A percentile compares a stretch with the other conserved stretches of the same genome.
These are phyloP conservation scores for Harringtonia aguacate DNA, from an alignment of 2,329 filamentous ascomycete genomes.

Conservation along the genomic window DNA sequence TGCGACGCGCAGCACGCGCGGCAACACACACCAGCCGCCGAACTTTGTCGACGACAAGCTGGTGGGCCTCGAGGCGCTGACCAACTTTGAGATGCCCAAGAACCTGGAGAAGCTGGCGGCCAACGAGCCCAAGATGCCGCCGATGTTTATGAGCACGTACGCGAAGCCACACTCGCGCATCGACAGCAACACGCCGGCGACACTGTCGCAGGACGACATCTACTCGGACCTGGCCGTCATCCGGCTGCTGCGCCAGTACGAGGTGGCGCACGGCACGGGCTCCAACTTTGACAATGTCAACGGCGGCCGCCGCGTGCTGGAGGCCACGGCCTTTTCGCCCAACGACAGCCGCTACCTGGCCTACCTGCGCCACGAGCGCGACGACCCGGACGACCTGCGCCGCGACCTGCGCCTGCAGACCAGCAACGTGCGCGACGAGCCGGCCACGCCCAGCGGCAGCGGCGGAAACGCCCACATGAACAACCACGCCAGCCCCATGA, in stretches of 20 bases:
- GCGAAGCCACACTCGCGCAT: slow-evolving; percentile 45
- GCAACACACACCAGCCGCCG: slow-evolving; percentile 30
- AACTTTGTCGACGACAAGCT: slow-evolving; percentile 48
- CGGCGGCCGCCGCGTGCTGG: slow-evolving; percentile 44
- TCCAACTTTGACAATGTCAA: slow-evolving; percentile 44
- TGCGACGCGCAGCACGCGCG: slow-evolving; percentile 51
- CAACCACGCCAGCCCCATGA: slow-evolving; percentile 36
- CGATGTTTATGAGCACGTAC: slow-evolving; percentile 45
- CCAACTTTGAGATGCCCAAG: slow-evolving; percentile 46
- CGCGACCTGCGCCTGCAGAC: slow-evolving; percentile 38
- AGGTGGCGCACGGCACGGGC: slow-evolving; percentile 39
- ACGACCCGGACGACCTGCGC: slow-evolving; percentile 36
- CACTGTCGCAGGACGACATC: slow-evolving; percentile 40
- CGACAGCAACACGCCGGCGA: slow-evolving; percentile 45
- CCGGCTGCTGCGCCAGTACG: slow-evolving; percentile 46
- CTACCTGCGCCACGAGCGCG: slow-evolving; percentile 32
- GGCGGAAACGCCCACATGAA: not conserved
- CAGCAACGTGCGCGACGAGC: slow-evolving; percentile 32
- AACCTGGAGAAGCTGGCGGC: slow-evolving; percentile 47
- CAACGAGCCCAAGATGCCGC: slow-evolving; percentile 48
- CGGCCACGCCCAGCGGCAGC: slow-evolving; percentile 17
- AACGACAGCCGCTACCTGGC: slow-evolving; percentile 36
- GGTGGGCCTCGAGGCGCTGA: slow-evolving; percentile 48
- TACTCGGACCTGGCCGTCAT: slow-evolving; percentile 47
- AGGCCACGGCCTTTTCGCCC: slow-evolving; percentile 39